phyloP scores from a whole-genome alignment of 2,329 filamentous ascomycete genomes.

The Knoxdaviesia proteae region DNA sequence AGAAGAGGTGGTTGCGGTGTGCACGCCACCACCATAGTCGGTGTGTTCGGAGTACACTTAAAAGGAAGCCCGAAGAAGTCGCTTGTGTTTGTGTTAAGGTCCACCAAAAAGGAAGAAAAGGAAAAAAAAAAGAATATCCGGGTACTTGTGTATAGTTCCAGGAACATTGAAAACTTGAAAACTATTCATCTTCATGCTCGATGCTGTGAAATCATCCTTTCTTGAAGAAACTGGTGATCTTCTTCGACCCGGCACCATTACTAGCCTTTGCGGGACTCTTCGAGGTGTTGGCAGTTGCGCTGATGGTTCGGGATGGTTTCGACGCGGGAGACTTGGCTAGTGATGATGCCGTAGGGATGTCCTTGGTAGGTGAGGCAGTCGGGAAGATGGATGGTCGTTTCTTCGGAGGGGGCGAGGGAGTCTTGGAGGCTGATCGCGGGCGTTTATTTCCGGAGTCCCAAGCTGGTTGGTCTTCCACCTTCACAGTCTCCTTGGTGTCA shows the following conservation, averaged over 20 bases:
- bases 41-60: too few species aligned
- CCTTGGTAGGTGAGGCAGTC: background rate
- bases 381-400: background rate
- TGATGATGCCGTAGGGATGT: background rate
- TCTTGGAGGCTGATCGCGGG: slow-evolving; percentile 2
- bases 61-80: too few species aligned
- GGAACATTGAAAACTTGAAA: background rate
- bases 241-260: background rate
- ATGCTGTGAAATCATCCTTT: background rate
- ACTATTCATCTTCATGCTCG: background rate
- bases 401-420: background rate
- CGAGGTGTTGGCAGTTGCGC: background rate
- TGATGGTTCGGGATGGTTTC: background rate
- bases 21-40: too few species aligned
- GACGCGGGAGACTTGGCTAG: background rate
- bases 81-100: too few species aligned
- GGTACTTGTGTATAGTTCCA: too few species aligned
- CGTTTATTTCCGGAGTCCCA: slow-evolving; percentile 5
- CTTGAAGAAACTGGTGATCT: slow-evolving; percentile 3
- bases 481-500: background rate
- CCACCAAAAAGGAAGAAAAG: too few species aligned
- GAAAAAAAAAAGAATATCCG: too few species aligned
- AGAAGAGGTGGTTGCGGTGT: background rate
- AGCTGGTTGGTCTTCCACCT: slow-evolving; percentile 1
- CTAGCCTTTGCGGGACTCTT: background rate